These are phyloP conservation scores for Annulohypoxylon stygium DNA, from an alignment of 495 filamentous ascomycete species.

Conservation along the genomic window DNA sequence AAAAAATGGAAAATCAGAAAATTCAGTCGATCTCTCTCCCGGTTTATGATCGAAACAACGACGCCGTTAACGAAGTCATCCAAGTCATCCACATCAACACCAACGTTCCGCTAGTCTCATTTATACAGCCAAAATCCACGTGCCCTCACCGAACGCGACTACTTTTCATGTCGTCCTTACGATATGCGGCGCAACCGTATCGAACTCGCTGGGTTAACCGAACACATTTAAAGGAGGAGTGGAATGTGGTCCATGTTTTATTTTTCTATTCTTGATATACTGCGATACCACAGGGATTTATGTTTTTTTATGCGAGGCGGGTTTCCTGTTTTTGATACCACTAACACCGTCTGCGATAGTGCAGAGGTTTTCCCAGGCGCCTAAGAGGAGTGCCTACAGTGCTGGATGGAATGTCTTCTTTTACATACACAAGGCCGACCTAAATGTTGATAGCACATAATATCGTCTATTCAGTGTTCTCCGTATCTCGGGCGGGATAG, in stretches of 20 bases:
- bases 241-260: constrained; percentile 19
- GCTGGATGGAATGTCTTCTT: constrained; percentile 39
- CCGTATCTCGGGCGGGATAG: constrained; percentile 1
- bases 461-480: constrained; percentile 19
- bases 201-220: constrained; percentile 8
- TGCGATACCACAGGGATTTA: constrained; percentile 47
- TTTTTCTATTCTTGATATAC: constrained; percentile 47
- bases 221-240: constrained; percentile 29
- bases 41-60: constrained; percentile 20
- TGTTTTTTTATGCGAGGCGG: constrained; percentile 38
- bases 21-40: constrained; percentile 33
- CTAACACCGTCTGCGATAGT: constrained; percentile 31
- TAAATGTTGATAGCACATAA: constrained; percentile 37
- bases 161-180: background rate
- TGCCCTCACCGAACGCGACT: constrained; percentile 9
- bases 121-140: background rate
- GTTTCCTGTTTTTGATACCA: constrained; percentile 48
- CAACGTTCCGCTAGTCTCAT: constrained; percentile 11
- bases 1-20: constrained; percentile 39
- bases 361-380: constrained; percentile 41
- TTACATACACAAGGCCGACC: constrained; percentile 41
- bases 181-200: constrained; percentile 5
- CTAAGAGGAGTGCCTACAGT: constrained; percentile 20
- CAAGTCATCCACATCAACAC: constrained; percentile 22
- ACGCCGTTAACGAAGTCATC: constrained; percentile 7